A percentile compares a stretch with the other conserved stretches of the same genome.
Conservation (phyloP, 2,329 filamentous ascomycete species). For the Epichloe hybrida region DNA sequence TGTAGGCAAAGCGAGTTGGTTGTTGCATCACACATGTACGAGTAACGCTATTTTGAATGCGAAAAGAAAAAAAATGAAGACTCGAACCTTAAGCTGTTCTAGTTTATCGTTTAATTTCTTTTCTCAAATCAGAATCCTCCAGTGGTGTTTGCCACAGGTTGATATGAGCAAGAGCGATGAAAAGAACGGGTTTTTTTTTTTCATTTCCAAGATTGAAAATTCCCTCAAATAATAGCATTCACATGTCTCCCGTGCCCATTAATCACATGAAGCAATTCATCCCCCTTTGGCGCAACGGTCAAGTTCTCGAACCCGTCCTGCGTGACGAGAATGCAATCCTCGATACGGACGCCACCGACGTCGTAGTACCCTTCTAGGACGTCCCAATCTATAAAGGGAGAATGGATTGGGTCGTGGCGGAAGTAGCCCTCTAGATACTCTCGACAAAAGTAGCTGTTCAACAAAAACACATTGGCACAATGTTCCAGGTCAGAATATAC, state of each 20-base stretch:
- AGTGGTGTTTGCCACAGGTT: too few species aligned
- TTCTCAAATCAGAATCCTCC: too few species aligned
- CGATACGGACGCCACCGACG: slow-evolving; percentile 83
- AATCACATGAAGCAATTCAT: slow-evolving; percentile 53
- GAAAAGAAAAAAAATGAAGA: too few species aligned
- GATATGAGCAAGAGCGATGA: too few species aligned
- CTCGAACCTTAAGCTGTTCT: too few species aligned
- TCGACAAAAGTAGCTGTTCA: slow-evolving; percentile 56
- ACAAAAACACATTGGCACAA: background rate
- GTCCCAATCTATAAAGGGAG: slow-evolving; percentile 49
- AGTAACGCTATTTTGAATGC: background rate
- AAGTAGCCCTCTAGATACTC: slow-evolving; percentile 61
- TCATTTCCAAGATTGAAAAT: too few species aligned
- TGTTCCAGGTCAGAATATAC: background rate
- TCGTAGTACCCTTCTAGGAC: slow-evolving; percentile 57
- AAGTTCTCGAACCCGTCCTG: slow-evolving; percentile 70
- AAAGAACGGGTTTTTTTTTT: too few species aligned
- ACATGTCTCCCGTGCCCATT: slow-evolving; percentile 18
- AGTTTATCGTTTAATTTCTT: too few species aligned
- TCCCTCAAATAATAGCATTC: background rate
- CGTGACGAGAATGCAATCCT: slow-evolving; percentile 79
- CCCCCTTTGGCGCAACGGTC: slow-evolving; percentile 64
- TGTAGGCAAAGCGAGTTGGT: background rate
- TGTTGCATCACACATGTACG: background rate
- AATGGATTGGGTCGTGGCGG: slow-evolving; percentile 42